Evolutionary conservation across 208 protist genomes (phyloP).

Genomic region (Giardia muris): DNA sequence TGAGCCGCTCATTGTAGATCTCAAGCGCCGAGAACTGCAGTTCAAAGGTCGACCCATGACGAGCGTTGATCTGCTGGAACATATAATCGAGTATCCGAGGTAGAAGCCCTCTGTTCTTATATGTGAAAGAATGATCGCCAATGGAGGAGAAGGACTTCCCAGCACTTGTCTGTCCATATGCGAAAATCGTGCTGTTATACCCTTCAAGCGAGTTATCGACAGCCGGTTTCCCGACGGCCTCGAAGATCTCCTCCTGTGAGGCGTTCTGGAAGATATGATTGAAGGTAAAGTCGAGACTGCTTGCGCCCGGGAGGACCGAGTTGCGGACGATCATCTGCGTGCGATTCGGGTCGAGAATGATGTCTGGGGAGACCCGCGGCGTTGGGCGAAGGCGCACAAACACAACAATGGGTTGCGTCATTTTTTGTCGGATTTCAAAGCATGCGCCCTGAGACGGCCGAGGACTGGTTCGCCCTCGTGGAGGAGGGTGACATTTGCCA

Average conservation of each 20-base stretch:
- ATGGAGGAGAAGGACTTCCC: slow-evolving; percentile 17
- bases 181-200: slow-evolving; percentile 9
- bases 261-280: slow-evolving; percentile 25
- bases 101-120: slow-evolving; percentile 18
- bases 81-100: neutral
- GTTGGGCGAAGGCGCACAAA: slow-evolving; percentile 3
- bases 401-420: slow-evolving; percentile 13
- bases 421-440: no score
- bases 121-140: slow-evolving; percentile 19
- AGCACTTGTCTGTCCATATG: slow-evolving; percentile 10
- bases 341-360: slow-evolving; percentile 23
- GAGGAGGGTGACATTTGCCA: neutral
- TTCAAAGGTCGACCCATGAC: slow-evolving; percentile 3
- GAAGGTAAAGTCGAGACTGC: slow-evolving; percentile 20
- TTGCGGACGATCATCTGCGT: slow-evolving; percentile 5
- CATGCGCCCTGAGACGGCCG: neutral
- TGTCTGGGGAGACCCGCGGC: neutral
- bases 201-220: neutral
- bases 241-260: slow-evolving; percentile 6
- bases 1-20: slow-evolving; percentile 16
- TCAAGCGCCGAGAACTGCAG: slow-evolving; percentile 13
- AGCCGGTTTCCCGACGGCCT: neutral
- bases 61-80: neutral
- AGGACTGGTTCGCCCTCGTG: neutral
- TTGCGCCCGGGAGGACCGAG: neutral